Evolutionary conservation across 495 filamentous ascomycete species (phyloP).

Genomic region (Barbatosphaeria neglecta): DNA sequence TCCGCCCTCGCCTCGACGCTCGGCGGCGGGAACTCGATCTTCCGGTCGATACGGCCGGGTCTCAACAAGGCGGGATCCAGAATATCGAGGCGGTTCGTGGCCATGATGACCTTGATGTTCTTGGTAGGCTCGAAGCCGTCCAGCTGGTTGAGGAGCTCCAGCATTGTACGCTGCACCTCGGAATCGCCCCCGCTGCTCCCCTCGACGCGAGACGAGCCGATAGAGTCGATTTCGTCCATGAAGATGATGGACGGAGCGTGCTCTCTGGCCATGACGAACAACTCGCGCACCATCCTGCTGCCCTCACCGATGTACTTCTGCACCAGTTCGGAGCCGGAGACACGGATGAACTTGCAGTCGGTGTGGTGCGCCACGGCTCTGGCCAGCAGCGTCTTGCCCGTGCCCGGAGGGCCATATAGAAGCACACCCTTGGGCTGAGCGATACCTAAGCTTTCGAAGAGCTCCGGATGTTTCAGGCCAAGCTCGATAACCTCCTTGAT

Average conservation of each 20-base stretch:
- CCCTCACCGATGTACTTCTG: constrained; percentile 99
- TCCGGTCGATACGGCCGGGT: constrained; percentile 93
- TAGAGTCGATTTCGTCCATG: constrained; percentile 99
- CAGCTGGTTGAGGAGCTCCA: constrained; percentile 95
- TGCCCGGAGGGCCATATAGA: constrained; percentile 92
- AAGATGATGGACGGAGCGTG: constrained; percentile 99
- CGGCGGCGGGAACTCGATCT: constrained; percentile 98
- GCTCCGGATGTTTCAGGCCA: constrained; percentile 92
- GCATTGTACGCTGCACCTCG: constrained; percentile 99
- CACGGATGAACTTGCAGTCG: constrained; percentile 97
- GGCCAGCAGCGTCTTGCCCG: constrained; percentile 91
- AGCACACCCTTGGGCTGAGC: constrained; percentile 96
- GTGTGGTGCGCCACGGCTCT: constrained; percentile 96
- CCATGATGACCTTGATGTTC: constrained; percentile 99
- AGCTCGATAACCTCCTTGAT: constrained; percentile 99
- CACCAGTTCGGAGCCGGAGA: constrained; percentile 89
- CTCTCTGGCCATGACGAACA: constrained; percentile 98
- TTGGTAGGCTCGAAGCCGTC: constrained; percentile 99
- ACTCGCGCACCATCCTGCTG: constrained; percentile 93
- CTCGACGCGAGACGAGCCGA: constrained; percentile 93
- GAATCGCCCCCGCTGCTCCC: constrained; percentile 90
- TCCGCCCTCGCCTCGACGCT: constrained; percentile 95
- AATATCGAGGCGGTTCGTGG: constrained; percentile 94
- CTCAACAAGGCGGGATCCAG: constrained; percentile 89
- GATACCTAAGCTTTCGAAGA: constrained; percentile 97